These are phyloP conservation scores for Fonsecaea pedrosoi DNA, from an alignment of 2,329 filamentous ascomycete genomes.

Conservation along the genomic window DNA sequence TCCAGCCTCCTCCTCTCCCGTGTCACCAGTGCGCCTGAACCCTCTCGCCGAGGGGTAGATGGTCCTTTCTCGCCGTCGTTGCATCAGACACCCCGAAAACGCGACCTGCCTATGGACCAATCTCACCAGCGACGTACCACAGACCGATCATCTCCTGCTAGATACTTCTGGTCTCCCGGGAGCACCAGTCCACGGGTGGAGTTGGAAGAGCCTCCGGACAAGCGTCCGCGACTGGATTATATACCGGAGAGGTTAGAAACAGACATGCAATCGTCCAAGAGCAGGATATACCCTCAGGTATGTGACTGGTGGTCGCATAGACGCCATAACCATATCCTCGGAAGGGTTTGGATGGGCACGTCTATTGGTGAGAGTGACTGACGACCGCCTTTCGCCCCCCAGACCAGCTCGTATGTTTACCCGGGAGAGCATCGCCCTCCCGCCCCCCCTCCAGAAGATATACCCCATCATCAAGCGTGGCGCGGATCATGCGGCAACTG, in stretches of 20 bases:
- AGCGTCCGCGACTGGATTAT: constrained; percentile 29
- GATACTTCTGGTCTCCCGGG: constrained; percentile 18
- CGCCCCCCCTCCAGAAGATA: constrained; percentile 14
- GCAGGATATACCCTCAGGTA: constrained; percentile 25
- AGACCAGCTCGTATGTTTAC: constrained; percentile 24
- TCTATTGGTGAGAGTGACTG: constrained; percentile 18
- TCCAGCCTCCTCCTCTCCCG: constrained; percentile 28
- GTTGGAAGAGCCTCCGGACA: constrained; percentile 29
- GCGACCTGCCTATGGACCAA: constrained; percentile 28
- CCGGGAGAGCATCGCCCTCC: constrained; percentile 22
- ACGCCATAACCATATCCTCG: background rate
- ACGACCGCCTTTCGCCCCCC: constrained; percentile 14
- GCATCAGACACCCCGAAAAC: constrained; percentile 28
- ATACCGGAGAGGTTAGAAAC: constrained; percentile 21
- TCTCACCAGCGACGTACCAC: constrained; percentile 14
- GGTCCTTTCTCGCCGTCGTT: constrained; percentile 14
- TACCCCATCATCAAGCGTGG: constrained; percentile 11
- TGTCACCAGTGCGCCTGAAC: constrained; percentile 35
- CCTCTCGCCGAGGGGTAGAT: constrained; percentile 16
- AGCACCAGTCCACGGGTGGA: constrained; percentile 18
- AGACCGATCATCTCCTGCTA: constrained; percentile 20
- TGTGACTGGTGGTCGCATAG: constrained; percentile 15
- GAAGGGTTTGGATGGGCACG: background rate
- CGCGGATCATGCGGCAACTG: constrained; percentile 34
- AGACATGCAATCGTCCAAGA: constrained; percentile 17